Evolutionary conservation across 2,329 filamentous ascomycete genomes (phyloP).

Genomic region (Elsinoe perseae): DNA sequence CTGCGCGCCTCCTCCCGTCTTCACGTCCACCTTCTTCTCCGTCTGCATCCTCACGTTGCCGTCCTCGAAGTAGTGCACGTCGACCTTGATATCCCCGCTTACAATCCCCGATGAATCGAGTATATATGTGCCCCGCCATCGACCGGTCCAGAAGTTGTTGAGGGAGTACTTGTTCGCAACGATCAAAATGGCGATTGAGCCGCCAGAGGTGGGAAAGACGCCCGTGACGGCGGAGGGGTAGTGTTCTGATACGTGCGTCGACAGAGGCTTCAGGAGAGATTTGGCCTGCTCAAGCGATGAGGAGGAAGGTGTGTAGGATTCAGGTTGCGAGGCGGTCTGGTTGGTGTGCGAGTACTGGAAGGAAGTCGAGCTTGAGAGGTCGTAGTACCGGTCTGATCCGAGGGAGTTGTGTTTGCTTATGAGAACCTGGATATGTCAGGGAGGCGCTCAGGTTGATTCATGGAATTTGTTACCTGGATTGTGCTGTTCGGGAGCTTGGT

Average conservation of each 20-base stretch:
- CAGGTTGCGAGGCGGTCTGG: constrained; percentile 75
- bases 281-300: constrained; percentile 71
- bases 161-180: constrained; percentile 97
- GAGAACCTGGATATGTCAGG: constrained; percentile 47
- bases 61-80: constrained; percentile 99
- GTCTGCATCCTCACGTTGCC: constrained; percentile 92
- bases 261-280: constrained; percentile 71
- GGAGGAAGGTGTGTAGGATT: constrained; percentile 72
- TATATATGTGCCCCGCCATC: constrained; percentile 85
- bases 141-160: constrained; percentile 94
- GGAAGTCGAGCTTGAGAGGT: constrained; percentile 77
- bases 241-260: constrained; percentile 74
- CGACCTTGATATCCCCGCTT: constrained; percentile 76
- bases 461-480: constrained; percentile 69
- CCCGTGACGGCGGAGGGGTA: constrained; percentile 75
- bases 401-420: constrained; percentile 81
- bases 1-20: constrained; percentile 50
- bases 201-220: constrained; percentile 71
- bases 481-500: constrained; percentile 83
- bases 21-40: constrained; percentile 63
- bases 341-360: constrained; percentile 81
- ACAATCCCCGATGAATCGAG: constrained; percentile 64
- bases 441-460: too few relatives aligned
- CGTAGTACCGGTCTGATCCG: constrained; percentile 77
- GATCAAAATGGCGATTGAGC: constrained; percentile 71